Percentiles rank a stretch among this genome's conserved stretches.
Evolutionary conservation across 225 moss, liverwort and hornwort species (phyloP).

Genomic region (Pseudisothecium myosuroides): DNA sequence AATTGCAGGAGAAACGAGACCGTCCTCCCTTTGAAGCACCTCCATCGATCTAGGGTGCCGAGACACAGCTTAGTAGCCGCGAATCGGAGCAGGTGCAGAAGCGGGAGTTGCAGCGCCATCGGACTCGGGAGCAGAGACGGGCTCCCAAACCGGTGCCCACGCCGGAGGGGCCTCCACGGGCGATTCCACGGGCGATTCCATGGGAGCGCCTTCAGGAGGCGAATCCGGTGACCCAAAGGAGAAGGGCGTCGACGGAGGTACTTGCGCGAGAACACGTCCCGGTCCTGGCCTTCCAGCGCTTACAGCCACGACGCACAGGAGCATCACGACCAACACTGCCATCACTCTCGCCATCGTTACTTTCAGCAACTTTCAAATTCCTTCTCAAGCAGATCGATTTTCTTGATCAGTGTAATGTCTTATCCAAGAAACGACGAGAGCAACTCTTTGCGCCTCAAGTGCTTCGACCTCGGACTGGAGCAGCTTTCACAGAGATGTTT

Average conservation of each 20-base stretch:
- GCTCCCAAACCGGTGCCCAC: background rate
- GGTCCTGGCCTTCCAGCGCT: conserved; percentile 1
- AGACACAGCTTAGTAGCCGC: background rate
- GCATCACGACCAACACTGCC: background rate
- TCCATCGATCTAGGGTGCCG: too few relatives aligned
- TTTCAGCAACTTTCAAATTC: too few relatives aligned
- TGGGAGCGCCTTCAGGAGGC: background rate
- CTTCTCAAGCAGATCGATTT: background rate
- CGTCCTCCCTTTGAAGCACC: background rate
- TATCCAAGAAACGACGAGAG: background rate
- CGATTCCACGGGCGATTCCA: background rate
- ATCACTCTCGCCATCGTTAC: background rate
- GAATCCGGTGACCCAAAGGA: background rate
- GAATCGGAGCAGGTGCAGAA: background rate
- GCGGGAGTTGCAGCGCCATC: background rate
- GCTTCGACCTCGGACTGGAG: background rate
- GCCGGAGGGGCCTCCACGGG: background rate
- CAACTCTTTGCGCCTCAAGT: too few relatives aligned
- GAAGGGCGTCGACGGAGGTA: background rate
- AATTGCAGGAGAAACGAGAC: background rate
- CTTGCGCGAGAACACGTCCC: background rate
- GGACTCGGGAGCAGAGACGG: background rate
- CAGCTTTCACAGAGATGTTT: background rate
- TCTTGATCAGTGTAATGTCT: background rate
- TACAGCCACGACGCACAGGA: background rate